Evolutionary conservation across 78 protist genomes (phyloP), one percentile per base, ranked within the genome.

Genomic region (Dictyostelium purpureum): DNA sequence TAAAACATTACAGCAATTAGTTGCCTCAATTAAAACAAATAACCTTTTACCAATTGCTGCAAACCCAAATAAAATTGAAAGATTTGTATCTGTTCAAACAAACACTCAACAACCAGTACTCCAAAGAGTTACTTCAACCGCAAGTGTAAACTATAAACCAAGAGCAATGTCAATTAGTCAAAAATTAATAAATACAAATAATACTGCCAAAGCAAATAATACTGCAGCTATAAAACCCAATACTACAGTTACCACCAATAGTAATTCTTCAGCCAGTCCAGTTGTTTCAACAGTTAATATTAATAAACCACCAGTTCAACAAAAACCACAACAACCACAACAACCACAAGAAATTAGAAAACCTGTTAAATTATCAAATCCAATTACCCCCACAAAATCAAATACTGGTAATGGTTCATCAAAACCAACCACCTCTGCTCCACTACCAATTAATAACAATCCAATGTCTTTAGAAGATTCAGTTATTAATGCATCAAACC

Each of bases 31-130:
- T 12, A 85, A 85, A 35, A 59, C 92, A 6, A 73, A 73, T 74
- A 59, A 85, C 59, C 45, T 85, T 38, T 49, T 70, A 21, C 78
- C 78, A 37, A 54, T 85, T 3, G 38, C 73, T 12, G 77, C 57
- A 26, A 56, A 65, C 52, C 92, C 92, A 59, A 67, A 70, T 14
- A 85, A 73, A 45, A 35, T 85, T 28, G 49, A 61, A 31, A 75
- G 65, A 45, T 85, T 45, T 59, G 76, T 85, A n/a, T 73, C 80
- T 5, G 59, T 85, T 54, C 92, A 85, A 59, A 77, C 38, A 9
- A 77, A 75, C 52, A 14, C 67, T 33, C 31, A 42, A 0, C 47
- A 35, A 24, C 79, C 59, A 35, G n/a, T 45, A 2, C 33, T 40
- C 10, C 33, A 33, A 69, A 35, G 33, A n/a, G 28, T 69, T 1